Conservation (phyloP, 495 filamentous ascomycete species). For the Talaromyces wortmannii region DNA sequence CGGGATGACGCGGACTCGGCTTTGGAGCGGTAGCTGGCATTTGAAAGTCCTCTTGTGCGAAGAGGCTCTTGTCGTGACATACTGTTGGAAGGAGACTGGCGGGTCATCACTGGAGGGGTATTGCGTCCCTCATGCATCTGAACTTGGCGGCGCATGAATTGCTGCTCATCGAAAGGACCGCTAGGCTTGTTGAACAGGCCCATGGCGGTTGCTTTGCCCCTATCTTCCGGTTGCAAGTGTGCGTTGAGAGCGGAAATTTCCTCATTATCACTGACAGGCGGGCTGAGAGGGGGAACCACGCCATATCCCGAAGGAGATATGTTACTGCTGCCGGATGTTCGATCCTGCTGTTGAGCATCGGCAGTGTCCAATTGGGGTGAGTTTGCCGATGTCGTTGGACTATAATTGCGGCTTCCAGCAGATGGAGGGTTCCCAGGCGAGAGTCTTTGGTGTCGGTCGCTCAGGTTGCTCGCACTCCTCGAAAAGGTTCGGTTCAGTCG, state of each 20-base stretch:
- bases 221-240: conserved; percentile 67
- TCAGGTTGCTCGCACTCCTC: conserved; percentile 49
- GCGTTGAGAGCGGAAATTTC: conserved; percentile 46
- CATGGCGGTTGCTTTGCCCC: conserved; percentile 79
- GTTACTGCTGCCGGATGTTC: conserved; percentile 9
- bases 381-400: conserved; percentile 40
- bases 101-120: conserved; percentile 26
- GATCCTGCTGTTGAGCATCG: conserved; percentile 11
- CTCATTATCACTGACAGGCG: conserved; percentile 62
- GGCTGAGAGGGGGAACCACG: conserved; percentile 60
- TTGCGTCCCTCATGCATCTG: conserved; percentile 66
- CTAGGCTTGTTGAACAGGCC: conserved; percentile 77
- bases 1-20: conserved; percentile 40
- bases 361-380: conserved; percentile 21
- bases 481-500: conserved; percentile 35
- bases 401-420: conserved; percentile 35
- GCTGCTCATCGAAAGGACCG: conserved; percentile 72
- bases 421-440: conserved; percentile 27
- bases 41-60: conserved; percentile 33
- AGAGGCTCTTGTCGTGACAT: conserved; percentile 19
- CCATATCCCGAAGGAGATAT: conserved; percentile 30
- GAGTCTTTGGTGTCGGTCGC: conserved; percentile 42
- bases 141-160: conserved; percentile 74
- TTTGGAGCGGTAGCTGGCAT: conserved; percentile 36
- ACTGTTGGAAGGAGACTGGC: conserved; percentile 24